A percentile compares a stretch with the other conserved stretches of the same genome.
Conservation (phyloP, 2,329 filamentous ascomycete genomes). For the Aspergillus fructus region DNA sequence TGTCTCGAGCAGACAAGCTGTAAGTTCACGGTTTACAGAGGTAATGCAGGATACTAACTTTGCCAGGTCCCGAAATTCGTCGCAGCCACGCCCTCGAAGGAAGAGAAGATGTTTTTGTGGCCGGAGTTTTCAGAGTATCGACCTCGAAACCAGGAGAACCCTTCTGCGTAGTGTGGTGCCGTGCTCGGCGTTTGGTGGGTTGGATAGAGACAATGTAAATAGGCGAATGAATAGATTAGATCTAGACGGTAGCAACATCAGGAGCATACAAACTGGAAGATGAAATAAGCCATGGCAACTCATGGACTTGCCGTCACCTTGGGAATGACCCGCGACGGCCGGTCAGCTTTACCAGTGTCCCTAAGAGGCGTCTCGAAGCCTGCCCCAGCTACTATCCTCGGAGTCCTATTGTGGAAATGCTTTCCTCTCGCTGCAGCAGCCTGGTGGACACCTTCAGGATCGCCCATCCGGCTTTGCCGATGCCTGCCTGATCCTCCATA, state of each 20-base stretch:
- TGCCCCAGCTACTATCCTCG: neutral
- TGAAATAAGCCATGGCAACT: too few species aligned
- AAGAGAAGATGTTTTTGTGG: slow-evolving; percentile 65
- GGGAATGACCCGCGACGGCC: neutral
- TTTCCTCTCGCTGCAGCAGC: too few species aligned
- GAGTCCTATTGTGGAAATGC: neutral
- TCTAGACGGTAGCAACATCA: too few species aligned
- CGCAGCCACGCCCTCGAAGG: slow-evolving; percentile 52
- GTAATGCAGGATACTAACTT: neutral
- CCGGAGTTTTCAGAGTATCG: slow-evolving; percentile 54
- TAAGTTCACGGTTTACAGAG: slow-evolving; percentile 31
- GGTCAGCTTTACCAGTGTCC: neutral
- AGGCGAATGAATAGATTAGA: too few species aligned
- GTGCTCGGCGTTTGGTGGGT: neutral
- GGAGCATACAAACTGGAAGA: too few species aligned
- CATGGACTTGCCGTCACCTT: neutral
- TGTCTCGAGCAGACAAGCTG: slow-evolving; percentile 58
- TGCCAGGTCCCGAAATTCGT: slow-evolving; percentile 47
- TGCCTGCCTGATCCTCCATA: neutral
- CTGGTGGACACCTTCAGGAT: neutral
- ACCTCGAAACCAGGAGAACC: neutral
- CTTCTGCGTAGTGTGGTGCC: neutral
- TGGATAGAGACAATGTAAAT: too few species aligned
- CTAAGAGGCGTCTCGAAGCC: neutral
- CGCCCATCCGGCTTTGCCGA: neutral